phyloP scores from a whole-genome alignment of 768 basidiomycete genomes.

The Tricholomella constricta region DNA sequence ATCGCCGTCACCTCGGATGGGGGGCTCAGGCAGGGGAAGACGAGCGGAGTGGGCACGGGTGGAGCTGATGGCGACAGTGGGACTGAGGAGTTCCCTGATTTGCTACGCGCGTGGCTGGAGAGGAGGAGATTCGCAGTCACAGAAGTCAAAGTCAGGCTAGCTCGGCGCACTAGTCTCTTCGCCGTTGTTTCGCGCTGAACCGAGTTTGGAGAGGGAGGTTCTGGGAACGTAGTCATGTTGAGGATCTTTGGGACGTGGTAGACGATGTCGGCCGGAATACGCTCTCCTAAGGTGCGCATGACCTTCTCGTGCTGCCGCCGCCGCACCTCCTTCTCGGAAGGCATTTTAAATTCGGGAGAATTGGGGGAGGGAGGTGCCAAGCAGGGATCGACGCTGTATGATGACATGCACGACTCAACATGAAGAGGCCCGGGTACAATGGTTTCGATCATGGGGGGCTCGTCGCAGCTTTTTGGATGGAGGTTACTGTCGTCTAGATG shows the following conservation, averaged over 20 bases:
- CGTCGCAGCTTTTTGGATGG: background rate
- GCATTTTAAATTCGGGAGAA: constrained; percentile 9
- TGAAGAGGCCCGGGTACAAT: constrained; percentile 11
- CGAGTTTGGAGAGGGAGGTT: constrained; percentile 15
- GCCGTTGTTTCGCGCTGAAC: no score
- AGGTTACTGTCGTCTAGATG: constrained; percentile 13
- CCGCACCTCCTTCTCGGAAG: constrained; percentile 17
- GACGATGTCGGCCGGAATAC: constrained; percentile 21
- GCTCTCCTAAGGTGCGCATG: constrained; percentile 22
- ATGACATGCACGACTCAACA: constrained; percentile 7
- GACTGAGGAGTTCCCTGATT: constrained; percentile 5
- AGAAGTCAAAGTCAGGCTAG: constrained; percentile 14
- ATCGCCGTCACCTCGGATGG: background rate
- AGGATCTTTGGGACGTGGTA: constrained; percentile 8
- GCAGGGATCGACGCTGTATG: background rate
- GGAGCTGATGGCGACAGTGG: background rate
- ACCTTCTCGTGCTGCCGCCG: constrained; percentile 19
- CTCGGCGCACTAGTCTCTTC: constrained; percentile 3
- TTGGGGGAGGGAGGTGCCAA: constrained; percentile 3
- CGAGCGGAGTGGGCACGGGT: background rate
- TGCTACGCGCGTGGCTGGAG: constrained; percentile 11
- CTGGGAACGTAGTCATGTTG: constrained; percentile 13
- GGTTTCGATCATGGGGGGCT: constrained; percentile 9
- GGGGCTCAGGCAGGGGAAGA: background rate
- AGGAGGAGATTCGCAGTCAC: constrained; percentile 9